Conservation (phyloP, 2,329 filamentous ascomycete species). For the Macrophomina pseudophaseolina region DNA sequence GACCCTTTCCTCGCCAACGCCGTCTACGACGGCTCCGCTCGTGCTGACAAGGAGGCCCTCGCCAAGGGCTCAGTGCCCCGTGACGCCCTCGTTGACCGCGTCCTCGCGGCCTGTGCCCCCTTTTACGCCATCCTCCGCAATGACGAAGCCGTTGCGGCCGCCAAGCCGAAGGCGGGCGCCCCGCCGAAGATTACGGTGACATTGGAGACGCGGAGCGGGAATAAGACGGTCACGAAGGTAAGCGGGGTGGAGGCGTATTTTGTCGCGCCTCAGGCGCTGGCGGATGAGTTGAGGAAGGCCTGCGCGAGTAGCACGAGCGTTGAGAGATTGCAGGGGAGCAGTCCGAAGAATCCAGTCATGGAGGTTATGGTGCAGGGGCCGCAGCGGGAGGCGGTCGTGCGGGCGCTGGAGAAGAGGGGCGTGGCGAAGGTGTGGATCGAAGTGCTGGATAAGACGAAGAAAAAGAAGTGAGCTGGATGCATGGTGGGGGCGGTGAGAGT, state of each 20-base stretch:
- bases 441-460: slow-evolving; percentile 71
- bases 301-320: slow-evolving; percentile 73
- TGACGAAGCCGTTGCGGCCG: slow-evolving; percentile 44
- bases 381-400: slow-evolving; percentile 65
- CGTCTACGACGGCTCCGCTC: slow-evolving; percentile 55
- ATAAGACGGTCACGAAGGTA: slow-evolving; percentile 69
- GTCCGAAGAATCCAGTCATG: slow-evolving; percentile 67
- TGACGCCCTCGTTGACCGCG: slow-evolving; percentile 64
- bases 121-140: slow-evolving; percentile 64
- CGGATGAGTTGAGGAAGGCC: slow-evolving; percentile 69
- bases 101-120: slow-evolving; percentile 60
- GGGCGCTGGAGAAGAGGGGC: slow-evolving; percentile 64
- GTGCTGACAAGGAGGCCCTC: slow-evolving; percentile 61
- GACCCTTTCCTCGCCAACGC: slow-evolving; percentile 68
- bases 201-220: slow-evolving; percentile 68
- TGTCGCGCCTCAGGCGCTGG: slow-evolving; percentile 63
- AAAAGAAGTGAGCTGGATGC: slow-evolving; percentile 56
- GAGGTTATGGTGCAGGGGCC: slow-evolving; percentile 72
- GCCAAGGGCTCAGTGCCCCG: slow-evolving; percentile 63
- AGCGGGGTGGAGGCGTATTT: slow-evolving; percentile 66
- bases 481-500: not conserved
- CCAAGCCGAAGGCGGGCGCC: slow-evolving; percentile 65
- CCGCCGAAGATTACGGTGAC: slow-evolving; percentile 65
- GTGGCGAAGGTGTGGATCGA: slow-evolving; percentile 65
- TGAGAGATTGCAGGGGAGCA: slow-evolving; percentile 62